Evolutionary conservation across 257 asterid species (phyloP).

Genomic region (Paraleonurus japonicus): DNA sequence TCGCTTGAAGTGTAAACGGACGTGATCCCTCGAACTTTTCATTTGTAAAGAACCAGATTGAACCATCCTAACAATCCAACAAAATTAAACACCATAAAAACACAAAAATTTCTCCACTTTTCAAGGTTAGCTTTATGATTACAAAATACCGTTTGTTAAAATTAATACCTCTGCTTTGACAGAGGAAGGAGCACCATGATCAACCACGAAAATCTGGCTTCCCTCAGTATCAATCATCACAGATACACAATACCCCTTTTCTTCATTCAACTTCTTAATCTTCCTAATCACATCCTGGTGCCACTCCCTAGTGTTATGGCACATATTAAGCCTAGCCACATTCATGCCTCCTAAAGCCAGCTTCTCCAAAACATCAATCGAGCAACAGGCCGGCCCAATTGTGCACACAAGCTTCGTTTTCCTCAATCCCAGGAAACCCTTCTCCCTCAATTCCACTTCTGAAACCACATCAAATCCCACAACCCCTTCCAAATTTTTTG

Average conservation of each 20-base stretch:
- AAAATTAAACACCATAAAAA: slow-evolving; percentile 11
- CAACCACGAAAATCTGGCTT: slow-evolving; percentile 71
- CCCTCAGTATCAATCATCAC: slow-evolving; percentile 90
- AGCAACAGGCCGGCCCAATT: slow-evolving; percentile 80
- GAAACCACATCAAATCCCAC: slow-evolving; percentile 64
- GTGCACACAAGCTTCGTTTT: slow-evolving; percentile 88
- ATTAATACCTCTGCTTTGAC: slow-evolving; percentile 77
- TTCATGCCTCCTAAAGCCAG: slow-evolving; percentile 78
- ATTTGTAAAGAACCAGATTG: slow-evolving; percentile 71
- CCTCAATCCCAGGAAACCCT: slow-evolving; percentile 82
- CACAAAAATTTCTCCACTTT: neutral
- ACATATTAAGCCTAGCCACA: slow-evolving; percentile 88
- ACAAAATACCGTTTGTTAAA: neutral
- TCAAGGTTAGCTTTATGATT: neutral
- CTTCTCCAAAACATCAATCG: slow-evolving; percentile 63
- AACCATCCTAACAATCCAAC: slow-evolving; percentile 56
- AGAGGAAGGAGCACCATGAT: slow-evolving; percentile 77
- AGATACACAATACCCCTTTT: slow-evolving; percentile 73
- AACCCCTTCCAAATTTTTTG: slow-evolving; percentile 35
- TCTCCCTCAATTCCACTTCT: slow-evolving; percentile 65
- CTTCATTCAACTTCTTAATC: slow-evolving; percentile 67
- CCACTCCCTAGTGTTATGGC: slow-evolving; percentile 80
- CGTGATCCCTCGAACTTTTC: slow-evolving; percentile 70
- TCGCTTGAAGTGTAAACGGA: slow-evolving; percentile 69
- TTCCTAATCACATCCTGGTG: slow-evolving; percentile 69